These are phyloP conservation scores for Alternaria arbusti DNA, from an alignment of 2,329 filamentous ascomycete species.

Conservation along the genomic window DNA sequence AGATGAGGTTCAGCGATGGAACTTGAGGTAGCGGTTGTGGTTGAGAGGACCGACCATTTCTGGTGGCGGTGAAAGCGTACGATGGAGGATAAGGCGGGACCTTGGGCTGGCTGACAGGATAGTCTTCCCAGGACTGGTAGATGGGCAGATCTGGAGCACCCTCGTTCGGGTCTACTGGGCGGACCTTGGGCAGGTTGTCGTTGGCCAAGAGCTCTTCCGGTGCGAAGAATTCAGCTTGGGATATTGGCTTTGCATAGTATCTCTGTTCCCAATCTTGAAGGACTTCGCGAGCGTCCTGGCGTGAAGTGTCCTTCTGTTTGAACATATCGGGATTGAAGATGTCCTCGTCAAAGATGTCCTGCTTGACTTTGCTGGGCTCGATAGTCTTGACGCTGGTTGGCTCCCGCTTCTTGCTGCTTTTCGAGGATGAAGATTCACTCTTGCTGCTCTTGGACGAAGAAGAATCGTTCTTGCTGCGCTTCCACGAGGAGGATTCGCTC, in stretches of 20 bases:
- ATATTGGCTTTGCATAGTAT: slow-evolving; percentile 48
- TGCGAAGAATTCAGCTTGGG: slow-evolving; percentile 57
- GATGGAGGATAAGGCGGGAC: slow-evolving; percentile 46
- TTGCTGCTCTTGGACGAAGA: not conserved
- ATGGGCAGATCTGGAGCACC: slow-evolving; percentile 53
- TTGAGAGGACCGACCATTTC: slow-evolving; percentile 46
- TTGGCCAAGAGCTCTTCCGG: slow-evolving; percentile 52
- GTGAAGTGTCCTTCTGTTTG: slow-evolving; percentile 36
- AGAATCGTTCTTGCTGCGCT: slow-evolving; percentile 27
- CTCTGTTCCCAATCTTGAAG: slow-evolving; percentile 52
- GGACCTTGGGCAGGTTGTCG: slow-evolving; percentile 44
- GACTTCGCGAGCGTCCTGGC: slow-evolving; percentile 49
- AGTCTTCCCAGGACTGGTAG: slow-evolving; percentile 51
- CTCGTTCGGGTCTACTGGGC: slow-evolving; percentile 50
- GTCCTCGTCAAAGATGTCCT: slow-evolving; percentile 52
- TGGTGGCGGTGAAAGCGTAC: slow-evolving; percentile 49
- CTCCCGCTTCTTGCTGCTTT: slow-evolving; percentile 28
- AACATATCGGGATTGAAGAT: slow-evolving; percentile 56
- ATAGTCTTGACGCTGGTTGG: slow-evolving; percentile 45
- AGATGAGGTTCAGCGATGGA: slow-evolving; percentile 62
- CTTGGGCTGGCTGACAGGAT: slow-evolving; percentile 31
- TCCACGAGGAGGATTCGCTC: slow-evolving; percentile 14
- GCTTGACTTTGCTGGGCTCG: slow-evolving; percentile 42
- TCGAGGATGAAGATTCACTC: not conserved
- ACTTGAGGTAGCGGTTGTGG: slow-evolving; percentile 54